A percentile compares a stretch with the other conserved stretches of the same genome.
Evolutionary conservation across 257 asterid species (phyloP).

Genomic region (Solanum stenotomum): DNA sequence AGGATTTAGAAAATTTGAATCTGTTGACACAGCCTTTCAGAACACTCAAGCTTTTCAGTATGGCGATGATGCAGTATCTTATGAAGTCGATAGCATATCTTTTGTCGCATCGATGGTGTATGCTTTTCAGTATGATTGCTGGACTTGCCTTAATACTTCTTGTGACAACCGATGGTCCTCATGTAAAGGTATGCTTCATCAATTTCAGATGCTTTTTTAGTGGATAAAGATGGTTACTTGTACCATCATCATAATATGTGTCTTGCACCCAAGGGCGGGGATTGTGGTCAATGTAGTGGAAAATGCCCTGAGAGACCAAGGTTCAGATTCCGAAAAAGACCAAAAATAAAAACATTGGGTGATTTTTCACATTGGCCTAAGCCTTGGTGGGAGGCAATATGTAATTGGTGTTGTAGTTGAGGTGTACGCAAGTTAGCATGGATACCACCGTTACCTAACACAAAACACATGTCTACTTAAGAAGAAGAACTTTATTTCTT

Average conservation of each 20-base stretch:
- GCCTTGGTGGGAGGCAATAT: neutral
- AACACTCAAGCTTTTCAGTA: slow-evolving; percentile 54
- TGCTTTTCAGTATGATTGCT: slow-evolving; percentile 24
- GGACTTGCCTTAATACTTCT: slow-evolving; percentile 27
- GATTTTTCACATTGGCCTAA: neutral
- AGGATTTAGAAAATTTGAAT: slow-evolving; percentile 57
- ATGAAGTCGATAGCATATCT: slow-evolving; percentile 44
- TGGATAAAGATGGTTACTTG: neutral
- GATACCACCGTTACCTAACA: neutral
- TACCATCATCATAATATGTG: neutral
- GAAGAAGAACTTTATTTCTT: neutral
- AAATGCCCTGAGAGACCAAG: neutral
- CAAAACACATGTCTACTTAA: neutral
- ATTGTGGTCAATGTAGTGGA: neutral
- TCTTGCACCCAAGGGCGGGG: neutral
- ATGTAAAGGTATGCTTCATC: slow-evolving; percentile 46
- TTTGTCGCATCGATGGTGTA: slow-evolving; percentile 51
- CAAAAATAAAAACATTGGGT: neutral
- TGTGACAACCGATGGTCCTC: slow-evolving; percentile 53
- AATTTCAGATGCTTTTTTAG: neutral
- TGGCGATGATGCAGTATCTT: slow-evolving; percentile 46
- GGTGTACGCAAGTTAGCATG: neutral
- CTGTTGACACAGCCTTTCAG: slow-evolving; percentile 57
- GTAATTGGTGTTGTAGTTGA: neutral
- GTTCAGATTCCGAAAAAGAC: neutral